These are phyloP conservation scores for Pleurotus djamor DNA, from an alignment of 768 basidiomycete species.

Conservation along the genomic window DNA sequence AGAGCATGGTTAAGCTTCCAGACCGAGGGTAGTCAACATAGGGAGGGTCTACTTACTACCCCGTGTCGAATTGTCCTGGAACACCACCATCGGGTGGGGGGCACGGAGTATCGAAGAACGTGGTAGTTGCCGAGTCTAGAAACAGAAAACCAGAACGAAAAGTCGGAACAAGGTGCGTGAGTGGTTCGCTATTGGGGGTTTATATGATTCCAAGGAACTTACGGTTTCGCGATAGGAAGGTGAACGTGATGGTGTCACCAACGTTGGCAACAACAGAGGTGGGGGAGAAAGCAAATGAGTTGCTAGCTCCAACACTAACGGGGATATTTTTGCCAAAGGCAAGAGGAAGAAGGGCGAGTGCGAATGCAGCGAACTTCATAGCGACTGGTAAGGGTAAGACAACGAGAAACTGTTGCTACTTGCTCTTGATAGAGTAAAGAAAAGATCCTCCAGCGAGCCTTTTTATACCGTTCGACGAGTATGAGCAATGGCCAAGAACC, in stretches of 20 bases:
- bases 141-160: not conserved
- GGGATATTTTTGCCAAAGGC: slow-evolving; percentile 10
- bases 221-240: slow-evolving; percentile 15
- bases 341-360: slow-evolving; percentile 11
- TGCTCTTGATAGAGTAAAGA: not conserved
- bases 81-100: slow-evolving; percentile 16
- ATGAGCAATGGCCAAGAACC: not conserved
- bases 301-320: slow-evolving; percentile 13
- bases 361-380: not conserved
- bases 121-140: slow-evolving; percentile 15
- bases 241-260: slow-evolving; percentile 18
- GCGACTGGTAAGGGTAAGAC: no score
- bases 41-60: slow-evolving; percentile 10
- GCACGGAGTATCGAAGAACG: slow-evolving; percentile 15
- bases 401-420: no score
- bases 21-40: not conserved
- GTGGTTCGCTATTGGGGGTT: not conserved
- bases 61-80: slow-evolving; percentile 15
- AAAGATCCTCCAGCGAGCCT: no score
- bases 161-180: not conserved
- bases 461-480: not conserved
- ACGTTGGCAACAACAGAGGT: slow-evolving; percentile 10
- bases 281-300: slow-evolving; percentile 13
- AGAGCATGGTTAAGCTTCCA: not conserved
- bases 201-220: not conserved